Percentiles rank a stretch among this genome's conserved stretches.
These are phyloP conservation scores for Leccinum subgranulosum DNA, from an alignment of 768 basidiomycete genomes.

Conservation along the genomic window DNA sequence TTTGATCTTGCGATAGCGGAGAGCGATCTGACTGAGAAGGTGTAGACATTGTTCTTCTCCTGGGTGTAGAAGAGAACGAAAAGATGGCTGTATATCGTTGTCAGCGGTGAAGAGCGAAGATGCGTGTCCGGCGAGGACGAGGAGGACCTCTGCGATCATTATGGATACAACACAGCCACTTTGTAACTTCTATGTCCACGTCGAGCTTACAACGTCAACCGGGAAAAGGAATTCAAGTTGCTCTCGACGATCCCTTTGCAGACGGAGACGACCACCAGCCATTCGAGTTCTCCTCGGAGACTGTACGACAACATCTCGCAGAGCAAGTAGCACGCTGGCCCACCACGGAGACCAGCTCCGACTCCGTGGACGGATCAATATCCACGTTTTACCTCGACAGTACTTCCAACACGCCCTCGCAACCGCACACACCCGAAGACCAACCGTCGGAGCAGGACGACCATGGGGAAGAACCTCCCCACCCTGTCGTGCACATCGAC, in stretches of 20 bases:
- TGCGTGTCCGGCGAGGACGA: slow-evolving; percentile 82
- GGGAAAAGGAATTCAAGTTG: slow-evolving; percentile 29
- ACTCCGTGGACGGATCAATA: slow-evolving; percentile 38
- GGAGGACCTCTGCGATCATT: slow-evolving; percentile 85
- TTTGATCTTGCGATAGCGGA: slow-evolving; percentile 72
- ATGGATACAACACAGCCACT: neutral
- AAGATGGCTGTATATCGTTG: slow-evolving; percentile 57
- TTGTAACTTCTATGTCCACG: slow-evolving; percentile 12
- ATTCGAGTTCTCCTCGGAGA: slow-evolving; percentile 56
- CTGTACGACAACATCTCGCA: slow-evolving; percentile 61
- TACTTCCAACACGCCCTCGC: slow-evolving; percentile 22
- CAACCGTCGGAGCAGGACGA: slow-evolving; percentile 4
- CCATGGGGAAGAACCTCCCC: slow-evolving; percentile 15
- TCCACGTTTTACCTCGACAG: slow-evolving; percentile 58
- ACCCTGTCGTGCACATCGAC: slow-evolving; percentile 46
- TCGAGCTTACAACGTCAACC: slow-evolving; percentile 5
- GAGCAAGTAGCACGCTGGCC: slow-evolving; percentile 41
- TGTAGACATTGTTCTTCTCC: slow-evolving; percentile 87
- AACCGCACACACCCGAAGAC: slow-evolving; percentile 20
- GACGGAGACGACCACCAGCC: slow-evolving; percentile 46
- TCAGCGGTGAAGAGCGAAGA: slow-evolving; percentile 77
- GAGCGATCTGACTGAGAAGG: slow-evolving; percentile 69
- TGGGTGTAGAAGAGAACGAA: slow-evolving; percentile 76
- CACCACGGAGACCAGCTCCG: slow-evolving; percentile 32
- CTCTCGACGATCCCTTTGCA: slow-evolving; percentile 69